Evolutionary conservation across 129 eudicot genomes (phyloP).

Genomic region (Calendula officinalis): DNA sequence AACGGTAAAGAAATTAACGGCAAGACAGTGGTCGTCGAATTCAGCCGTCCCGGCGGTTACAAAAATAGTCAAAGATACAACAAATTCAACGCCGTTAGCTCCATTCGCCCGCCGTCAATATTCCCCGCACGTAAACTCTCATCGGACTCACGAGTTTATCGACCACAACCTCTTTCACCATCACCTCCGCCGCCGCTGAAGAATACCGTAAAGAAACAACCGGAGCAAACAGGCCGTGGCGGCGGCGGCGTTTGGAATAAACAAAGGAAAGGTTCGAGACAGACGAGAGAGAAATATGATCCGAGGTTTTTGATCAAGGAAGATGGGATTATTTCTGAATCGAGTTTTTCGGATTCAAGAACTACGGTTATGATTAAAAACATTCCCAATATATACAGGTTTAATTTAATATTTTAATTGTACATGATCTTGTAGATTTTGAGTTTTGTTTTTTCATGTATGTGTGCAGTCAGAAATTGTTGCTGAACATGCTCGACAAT

Average conservation of each 20-base stretch:
- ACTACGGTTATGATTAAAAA: constrained; percentile 97
- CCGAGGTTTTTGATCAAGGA: constrained; percentile 73
- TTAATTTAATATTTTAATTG: neutral
- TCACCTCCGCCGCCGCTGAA: constrained; percentile 16
- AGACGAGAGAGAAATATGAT: constrained; percentile 38
- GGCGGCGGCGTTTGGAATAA: constrained; percentile 24
- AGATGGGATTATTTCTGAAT: constrained; percentile 50
- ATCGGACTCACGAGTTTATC: constrained; percentile 9
- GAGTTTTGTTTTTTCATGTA: neutral
- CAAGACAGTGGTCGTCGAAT: constrained; percentile 50
- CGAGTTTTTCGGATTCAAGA: constrained; percentile 61
- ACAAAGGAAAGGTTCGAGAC: constrained; percentile 45
- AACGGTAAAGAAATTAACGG: constrained; percentile 66
- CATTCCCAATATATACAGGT: constrained; percentile 99
- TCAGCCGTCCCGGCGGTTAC: constrained; percentile 73
- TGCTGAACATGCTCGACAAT: constrained; percentile 96
- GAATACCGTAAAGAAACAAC: constrained; percentile 19
- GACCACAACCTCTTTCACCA: constrained; percentile 12
- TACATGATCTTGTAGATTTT: neutral
- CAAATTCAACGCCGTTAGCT: neutral
- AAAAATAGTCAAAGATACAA: constrained; percentile 16
- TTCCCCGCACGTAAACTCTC: constrained; percentile 7
- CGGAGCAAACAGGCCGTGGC: constrained; percentile 2
- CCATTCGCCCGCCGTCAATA: constrained; percentile 1
- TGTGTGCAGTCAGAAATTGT: constrained; percentile 69